These are phyloP conservation scores for Acanthamoeba healyi DNA, from an alignment of 208 protist genomes.

Conservation along the genomic window DNA sequence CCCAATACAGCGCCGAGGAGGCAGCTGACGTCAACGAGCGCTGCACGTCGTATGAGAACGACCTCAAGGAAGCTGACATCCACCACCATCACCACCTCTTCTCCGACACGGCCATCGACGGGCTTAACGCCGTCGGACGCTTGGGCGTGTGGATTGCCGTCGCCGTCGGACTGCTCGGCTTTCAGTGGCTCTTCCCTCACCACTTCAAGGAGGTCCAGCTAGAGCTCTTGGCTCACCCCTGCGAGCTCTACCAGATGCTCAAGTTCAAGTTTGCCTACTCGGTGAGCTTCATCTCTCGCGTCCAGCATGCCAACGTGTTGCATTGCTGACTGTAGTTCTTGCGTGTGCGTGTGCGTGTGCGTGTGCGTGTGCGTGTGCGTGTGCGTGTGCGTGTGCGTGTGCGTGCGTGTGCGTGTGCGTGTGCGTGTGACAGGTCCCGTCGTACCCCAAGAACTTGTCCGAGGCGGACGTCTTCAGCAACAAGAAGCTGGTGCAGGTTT, in stretches of 20 bases:
- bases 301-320: too few relatives aligned
- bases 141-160: slow-evolving; percentile 37
- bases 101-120: neutral
- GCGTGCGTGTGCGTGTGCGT: too few relatives aligned
- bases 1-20: too few relatives aligned
- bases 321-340: too few relatives aligned
- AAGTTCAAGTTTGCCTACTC: slow-evolving; percentile 44
- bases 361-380: too few relatives aligned
- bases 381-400: too few relatives aligned
- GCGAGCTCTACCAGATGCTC: slow-evolving; percentile 14
- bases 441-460: slow-evolving; percentile 1
- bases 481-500: slow-evolving; percentile 85
- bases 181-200: slow-evolving; percentile 15
- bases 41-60: too few relatives aligned
- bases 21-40: too few relatives aligned
- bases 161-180: slow-evolving; percentile 18
- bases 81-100: neutral
- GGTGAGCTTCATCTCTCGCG: neutral
- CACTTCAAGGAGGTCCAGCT: neutral
- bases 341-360: too few relatives aligned
- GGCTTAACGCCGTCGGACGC: neutral
- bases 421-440: too few relatives aligned
- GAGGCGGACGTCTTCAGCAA: slow-evolving; percentile 25
- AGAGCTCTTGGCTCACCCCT: neutral
- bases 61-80: neutral